Evolutionary conservation across 1,284 basidiomycete species (phyloP).

Genomic region (Schizophyllum amplum): DNA sequence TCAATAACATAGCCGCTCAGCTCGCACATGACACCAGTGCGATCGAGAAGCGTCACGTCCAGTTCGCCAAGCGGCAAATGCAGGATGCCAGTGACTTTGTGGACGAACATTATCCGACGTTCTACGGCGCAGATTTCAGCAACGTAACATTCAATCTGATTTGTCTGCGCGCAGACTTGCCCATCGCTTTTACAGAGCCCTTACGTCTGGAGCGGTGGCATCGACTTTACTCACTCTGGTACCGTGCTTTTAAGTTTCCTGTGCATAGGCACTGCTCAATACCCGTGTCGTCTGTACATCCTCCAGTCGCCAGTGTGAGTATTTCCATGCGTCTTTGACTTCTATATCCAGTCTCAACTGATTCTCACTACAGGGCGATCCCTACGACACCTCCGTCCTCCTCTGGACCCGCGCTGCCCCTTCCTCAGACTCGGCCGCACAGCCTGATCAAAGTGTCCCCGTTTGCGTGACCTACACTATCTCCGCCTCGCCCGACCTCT

Average conservation of each 20-base stretch:
- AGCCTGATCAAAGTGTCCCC: conserved; percentile 47
- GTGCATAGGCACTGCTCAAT: too few relatives aligned
- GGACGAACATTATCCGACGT: conserved; percentile 47
- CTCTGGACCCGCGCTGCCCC: conserved; percentile 54
- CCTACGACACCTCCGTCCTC: conserved; percentile 49
- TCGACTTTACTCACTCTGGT: conserved; percentile 51
- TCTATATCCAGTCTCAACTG: conserved; percentile 10
- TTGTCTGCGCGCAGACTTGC: not conserved
- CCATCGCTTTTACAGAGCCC: conserved; percentile 27
- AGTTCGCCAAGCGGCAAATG: conserved; percentile 31
- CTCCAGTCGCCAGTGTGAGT: conserved; percentile 30
- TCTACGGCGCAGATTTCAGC: conserved; percentile 44
- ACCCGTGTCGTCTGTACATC: too few relatives aligned
- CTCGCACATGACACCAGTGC: conserved; percentile 30
- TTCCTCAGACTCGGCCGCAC: conserved; percentile 15
- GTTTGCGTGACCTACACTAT: conserved; percentile 51
- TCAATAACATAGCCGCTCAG: conserved; percentile 19
- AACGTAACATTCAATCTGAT: conserved; percentile 29
- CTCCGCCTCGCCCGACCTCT: conserved; percentile 28
- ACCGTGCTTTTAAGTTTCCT: conserved; percentile 12
- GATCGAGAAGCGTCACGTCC: conserved; percentile 31
- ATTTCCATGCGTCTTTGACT: too few relatives aligned
- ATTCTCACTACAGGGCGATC: conserved; percentile 37
- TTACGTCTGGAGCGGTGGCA: conserved; percentile 44
- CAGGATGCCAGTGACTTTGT: conserved; percentile 30